Conservation (phyloP, 495 filamentous ascomycete species). For the Letharia columbiana region DNA sequence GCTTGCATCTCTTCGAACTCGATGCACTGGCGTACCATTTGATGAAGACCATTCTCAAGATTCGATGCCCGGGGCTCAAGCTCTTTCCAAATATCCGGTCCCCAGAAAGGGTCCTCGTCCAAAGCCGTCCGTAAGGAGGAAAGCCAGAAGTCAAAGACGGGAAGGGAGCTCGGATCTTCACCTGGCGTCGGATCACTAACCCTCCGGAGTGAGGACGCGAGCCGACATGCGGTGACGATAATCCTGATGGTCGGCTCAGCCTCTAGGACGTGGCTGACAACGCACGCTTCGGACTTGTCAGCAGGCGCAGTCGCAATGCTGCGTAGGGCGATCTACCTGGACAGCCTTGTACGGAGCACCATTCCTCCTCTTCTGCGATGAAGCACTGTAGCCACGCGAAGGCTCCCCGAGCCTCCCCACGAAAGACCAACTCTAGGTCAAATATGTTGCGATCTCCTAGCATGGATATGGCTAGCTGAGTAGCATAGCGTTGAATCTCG, state of each 20-base stretch:
- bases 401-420: slow-evolving; percentile 48
- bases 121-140: slow-evolving; percentile 45
- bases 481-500: slow-evolving; percentile 47
- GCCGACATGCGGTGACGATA: slow-evolving; percentile 50
- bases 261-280: slow-evolving; percentile 45
- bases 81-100: slow-evolving; percentile 45
- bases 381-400: slow-evolving; percentile 56
- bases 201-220: slow-evolving; percentile 65
- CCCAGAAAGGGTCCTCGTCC: slow-evolving; percentile 49
- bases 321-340: slow-evolving; percentile 28
- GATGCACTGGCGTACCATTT: slow-evolving; percentile 46
- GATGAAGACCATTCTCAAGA: slow-evolving; percentile 44
- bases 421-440: slow-evolving; percentile 52
- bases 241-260: slow-evolving; percentile 54
- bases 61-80: slow-evolving; percentile 45
- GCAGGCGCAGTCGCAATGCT: background rate
- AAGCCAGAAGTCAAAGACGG: slow-evolving; percentile 48
- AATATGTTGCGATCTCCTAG: slow-evolving; percentile 39
- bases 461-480: slow-evolving; percentile 39
- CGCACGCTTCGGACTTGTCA: slow-evolving; percentile 34
- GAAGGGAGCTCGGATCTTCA: slow-evolving; percentile 26
- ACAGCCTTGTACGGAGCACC: slow-evolving; percentile 49
- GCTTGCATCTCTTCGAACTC: slow-evolving; percentile 30
- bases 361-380: slow-evolving; percentile 48
- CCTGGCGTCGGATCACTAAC: slow-evolving; percentile 15